A percentile compares a stretch with the other conserved stretches of the same genome.
phyloP scores from a whole-genome alignment of 1,284 basidiomycete species.

The Ustilago bromivora region DNA sequence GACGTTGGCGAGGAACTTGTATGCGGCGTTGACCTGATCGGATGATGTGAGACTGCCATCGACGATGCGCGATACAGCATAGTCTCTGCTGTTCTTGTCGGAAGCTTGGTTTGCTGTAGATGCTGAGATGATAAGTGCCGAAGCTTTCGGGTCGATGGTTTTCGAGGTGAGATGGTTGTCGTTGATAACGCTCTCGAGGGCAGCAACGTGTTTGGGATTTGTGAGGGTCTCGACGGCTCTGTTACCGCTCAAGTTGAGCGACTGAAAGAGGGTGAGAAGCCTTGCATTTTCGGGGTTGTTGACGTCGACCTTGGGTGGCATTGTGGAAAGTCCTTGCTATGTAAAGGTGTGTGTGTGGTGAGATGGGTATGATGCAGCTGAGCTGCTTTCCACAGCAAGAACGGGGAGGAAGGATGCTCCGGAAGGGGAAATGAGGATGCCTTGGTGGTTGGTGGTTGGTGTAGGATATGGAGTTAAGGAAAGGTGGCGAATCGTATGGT shows the following conservation, averaged over 20 bases:
- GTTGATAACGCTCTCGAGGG: constrained; percentile 80
- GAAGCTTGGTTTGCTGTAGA: constrained; percentile 76
- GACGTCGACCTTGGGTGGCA: constrained; percentile 74
- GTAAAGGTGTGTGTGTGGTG: not conserved
- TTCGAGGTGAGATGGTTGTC: constrained; percentile 55
- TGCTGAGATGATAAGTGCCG: constrained; percentile 77
- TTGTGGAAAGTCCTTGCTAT: constrained; percentile 35
- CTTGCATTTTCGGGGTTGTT: constrained; percentile 72
- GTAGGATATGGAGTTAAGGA: not conserved
- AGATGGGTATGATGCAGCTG: constrained; percentile 17
- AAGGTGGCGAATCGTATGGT: not conserved
- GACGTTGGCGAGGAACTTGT: constrained; percentile 79
- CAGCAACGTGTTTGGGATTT: constrained; percentile 65
- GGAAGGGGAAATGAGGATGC: constrained; percentile 5
- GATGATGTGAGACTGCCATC: constrained; percentile 81
- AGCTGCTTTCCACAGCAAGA: constrained; percentile 9
- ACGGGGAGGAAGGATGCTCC: not conserved
- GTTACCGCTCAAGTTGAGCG: constrained; percentile 81
- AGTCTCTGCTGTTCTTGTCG: constrained; percentile 76
- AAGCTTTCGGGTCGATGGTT: constrained; percentile 82
- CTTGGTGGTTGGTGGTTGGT: not conserved
- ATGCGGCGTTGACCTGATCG: constrained; percentile 82
- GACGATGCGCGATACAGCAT: constrained; percentile 78
- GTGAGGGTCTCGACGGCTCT: constrained; percentile 79
- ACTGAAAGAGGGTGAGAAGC: constrained; percentile 79